Conservation (phyloP, 495 filamentous ascomycete species). For the Monascus purpureus region DNA sequence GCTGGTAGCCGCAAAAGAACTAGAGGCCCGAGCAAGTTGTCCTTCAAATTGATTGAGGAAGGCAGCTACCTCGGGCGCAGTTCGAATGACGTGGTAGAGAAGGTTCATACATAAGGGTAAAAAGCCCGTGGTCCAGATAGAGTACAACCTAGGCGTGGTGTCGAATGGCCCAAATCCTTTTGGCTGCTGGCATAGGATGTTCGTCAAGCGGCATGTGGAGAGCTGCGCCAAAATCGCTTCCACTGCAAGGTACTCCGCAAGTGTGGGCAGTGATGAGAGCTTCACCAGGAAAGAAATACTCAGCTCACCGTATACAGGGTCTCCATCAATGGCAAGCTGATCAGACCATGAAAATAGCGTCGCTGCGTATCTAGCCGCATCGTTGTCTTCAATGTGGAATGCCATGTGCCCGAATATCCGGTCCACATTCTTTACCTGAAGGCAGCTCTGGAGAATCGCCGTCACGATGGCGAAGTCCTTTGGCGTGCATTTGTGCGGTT, state of each 20-base stretch:
- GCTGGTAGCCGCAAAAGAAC: conserved; percentile 41
- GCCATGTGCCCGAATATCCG: conserved; percentile 45
- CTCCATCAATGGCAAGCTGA: conserved; percentile 50
- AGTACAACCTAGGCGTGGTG: conserved; percentile 42
- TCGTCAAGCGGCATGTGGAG: conserved; percentile 58
- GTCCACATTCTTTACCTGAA: conserved; percentile 45
- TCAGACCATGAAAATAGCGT: conserved; percentile 93
- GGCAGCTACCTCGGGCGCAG: conserved; percentile 67
- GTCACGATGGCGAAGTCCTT: conserved; percentile 77
- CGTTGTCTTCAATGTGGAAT: conserved; percentile 46
- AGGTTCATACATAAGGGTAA: conserved; percentile 86
- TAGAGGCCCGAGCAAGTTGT: conserved; percentile 48
- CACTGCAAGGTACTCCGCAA: conserved; percentile 81
- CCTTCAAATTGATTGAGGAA: conserved; percentile 77
- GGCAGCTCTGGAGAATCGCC: conserved; percentile 70
- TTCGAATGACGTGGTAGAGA: conserved; percentile 61
- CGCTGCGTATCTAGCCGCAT: conserved; percentile 62
- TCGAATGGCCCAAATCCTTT: conserved; percentile 61
- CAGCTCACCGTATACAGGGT: conserved; percentile 90
- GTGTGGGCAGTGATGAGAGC: conserved; percentile 61
- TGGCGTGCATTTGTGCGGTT: conserved; percentile 37
- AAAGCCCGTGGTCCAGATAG: conserved; percentile 79
- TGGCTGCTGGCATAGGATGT: conserved; percentile 45
- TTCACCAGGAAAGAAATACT: conserved; percentile 78
- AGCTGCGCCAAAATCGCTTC: conserved; percentile 69